These are phyloP conservation scores for Nemania abortiva DNA, from an alignment of 2,329 filamentous ascomycete species.

Conservation along the genomic window DNA sequence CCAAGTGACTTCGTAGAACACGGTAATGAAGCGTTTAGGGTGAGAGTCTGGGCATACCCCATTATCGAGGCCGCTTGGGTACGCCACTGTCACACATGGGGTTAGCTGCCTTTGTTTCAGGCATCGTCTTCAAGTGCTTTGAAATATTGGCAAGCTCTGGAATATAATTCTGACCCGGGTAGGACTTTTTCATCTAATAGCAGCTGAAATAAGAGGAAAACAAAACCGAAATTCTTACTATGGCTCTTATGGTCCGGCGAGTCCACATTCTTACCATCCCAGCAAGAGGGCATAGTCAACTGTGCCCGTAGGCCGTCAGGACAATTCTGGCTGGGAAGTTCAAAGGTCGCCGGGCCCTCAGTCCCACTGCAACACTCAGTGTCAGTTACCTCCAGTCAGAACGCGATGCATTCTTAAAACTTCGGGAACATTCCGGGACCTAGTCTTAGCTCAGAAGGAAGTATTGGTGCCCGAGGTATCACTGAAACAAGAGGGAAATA, in stretches of 20 bases:
- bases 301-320: conserved; percentile 64
- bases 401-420: neutral
- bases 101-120: neutral
- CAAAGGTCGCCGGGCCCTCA: conserved; percentile 59
- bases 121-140: neutral
- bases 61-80: conserved; percentile 60
- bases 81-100: conserved; percentile 54
- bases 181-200: neutral
- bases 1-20: conserved; percentile 72
- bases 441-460: neutral
- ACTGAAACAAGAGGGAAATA: neutral
- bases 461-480: neutral
- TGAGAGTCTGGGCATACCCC: conserved; percentile 64
- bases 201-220: neutral
- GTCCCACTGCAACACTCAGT: conserved; percentile 45
- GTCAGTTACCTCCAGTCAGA: neutral
- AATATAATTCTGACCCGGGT: neutral
- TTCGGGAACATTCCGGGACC: neutral
- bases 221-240: conserved; percentile 9
- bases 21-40: conserved; percentile 66
- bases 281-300: conserved; percentile 71
- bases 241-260: conserved; percentile 67
- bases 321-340: conserved; percentile 68
- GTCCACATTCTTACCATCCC: conserved; percentile 70
- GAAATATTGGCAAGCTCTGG: neutral